These are phyloP conservation scores for Hygrophoropsis aurantiaca DNA, from an alignment of 768 basidiomycete genomes.

Conservation along the genomic window DNA sequence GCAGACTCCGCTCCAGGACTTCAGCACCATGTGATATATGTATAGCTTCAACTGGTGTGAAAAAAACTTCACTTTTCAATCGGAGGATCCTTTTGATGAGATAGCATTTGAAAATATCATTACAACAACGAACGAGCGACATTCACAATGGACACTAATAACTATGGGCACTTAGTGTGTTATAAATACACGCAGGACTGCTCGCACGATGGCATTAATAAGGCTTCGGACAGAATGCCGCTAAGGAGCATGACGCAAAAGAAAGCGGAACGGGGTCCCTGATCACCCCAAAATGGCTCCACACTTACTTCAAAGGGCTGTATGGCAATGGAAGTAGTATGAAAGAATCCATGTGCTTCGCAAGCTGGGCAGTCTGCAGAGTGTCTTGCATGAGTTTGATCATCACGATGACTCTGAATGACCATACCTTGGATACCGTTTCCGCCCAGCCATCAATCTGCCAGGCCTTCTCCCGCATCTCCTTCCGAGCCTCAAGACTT, in stretches of 20 bases:
- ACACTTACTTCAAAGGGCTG: constrained; percentile 75
- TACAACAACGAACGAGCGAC: too few relatives aligned
- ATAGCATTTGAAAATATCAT: too few relatives aligned
- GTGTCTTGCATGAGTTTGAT: constrained; percentile 2
- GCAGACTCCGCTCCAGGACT: too few relatives aligned
- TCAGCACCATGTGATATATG: too few relatives aligned
- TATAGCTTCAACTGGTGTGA: too few relatives aligned
- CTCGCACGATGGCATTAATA: not conserved
- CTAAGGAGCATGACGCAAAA: not conserved
- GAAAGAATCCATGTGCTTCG: constrained; percentile 83
- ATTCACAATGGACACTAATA: too few relatives aligned
- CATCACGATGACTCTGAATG: constrained; percentile 12
- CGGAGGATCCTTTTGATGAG: too few relatives aligned
- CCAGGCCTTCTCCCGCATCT: constrained; percentile 89
- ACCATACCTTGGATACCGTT: constrained; percentile 80
- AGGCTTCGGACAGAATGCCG: not conserved
- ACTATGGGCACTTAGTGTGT: too few relatives aligned
- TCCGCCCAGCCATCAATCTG: constrained; percentile 93
- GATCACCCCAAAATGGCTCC: not conserved
- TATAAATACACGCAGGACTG: not conserved
- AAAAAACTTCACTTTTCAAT: too few relatives aligned
- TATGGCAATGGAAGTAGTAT: constrained; percentile 79
- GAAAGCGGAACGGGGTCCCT: constrained; percentile 1
- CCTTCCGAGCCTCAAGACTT: constrained; percentile 77
- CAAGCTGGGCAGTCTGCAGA: constrained; percentile 81